phyloP scores from a whole-genome alignment of 768 basidiomycete species.

The Russula abietina region DNA sequence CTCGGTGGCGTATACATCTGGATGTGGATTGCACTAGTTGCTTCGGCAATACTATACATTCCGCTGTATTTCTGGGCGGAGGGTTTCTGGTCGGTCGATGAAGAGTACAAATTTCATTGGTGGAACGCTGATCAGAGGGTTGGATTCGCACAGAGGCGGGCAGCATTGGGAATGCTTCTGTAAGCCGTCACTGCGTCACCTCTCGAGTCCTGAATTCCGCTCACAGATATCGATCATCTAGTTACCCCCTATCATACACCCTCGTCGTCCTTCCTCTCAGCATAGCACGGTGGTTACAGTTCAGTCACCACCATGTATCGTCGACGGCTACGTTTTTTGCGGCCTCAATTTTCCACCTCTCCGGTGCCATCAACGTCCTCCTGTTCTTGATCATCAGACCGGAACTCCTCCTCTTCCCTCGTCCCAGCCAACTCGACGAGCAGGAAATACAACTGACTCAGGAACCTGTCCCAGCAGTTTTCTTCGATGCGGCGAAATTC shows the following conservation, averaged over 20 bases:
- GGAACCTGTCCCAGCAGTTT: background rate
- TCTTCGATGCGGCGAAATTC: background rate
- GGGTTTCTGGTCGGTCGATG: constrained; percentile 24
- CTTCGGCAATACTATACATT: constrained; percentile 26
- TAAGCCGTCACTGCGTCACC: constrained; percentile 24
- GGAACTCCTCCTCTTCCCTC: constrained; percentile 33
- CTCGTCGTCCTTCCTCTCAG: background rate
- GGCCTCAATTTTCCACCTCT: background rate
- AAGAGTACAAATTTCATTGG: constrained; percentile 33
- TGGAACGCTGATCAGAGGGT: constrained; percentile 9
- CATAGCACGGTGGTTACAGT: background rate
- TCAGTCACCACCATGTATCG: constrained; percentile 30
- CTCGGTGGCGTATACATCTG: constrained; percentile 41
- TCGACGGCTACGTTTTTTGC: constrained; percentile 34
- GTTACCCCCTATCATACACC: background rate
- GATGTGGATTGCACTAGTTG: constrained; percentile 33
- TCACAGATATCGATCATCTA: background rate
- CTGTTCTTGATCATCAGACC: constrained; percentile 33
- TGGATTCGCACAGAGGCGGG: constrained; percentile 6
- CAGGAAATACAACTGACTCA: background rate
- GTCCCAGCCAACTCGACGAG: background rate
- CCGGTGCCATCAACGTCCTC: constrained; percentile 35
- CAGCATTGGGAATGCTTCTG: constrained; percentile 27
- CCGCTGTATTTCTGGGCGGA: constrained; percentile 27
- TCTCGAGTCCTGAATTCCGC: background rate